Base-by-base conservation (phyloP, 352 stramenopile genomes). In the Halophytophthora batemanensis region DNA sequence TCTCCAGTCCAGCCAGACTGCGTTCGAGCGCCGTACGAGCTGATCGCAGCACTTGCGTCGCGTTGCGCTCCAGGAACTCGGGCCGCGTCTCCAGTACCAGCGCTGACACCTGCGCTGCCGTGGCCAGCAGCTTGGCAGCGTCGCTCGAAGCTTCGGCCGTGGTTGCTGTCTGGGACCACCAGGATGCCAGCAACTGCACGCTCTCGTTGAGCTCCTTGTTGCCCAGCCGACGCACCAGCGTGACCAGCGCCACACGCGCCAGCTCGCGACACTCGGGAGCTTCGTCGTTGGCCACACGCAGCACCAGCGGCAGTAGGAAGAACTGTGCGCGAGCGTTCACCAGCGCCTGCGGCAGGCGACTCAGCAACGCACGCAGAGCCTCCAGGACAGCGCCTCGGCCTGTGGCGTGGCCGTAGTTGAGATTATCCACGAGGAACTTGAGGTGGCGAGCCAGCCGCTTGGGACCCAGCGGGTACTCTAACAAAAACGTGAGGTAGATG, bases 271-370 rank as follows among this genome's bases (percentile, higher is more conserved):
- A 98, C 47, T 74, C 75, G 1, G 82, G 79, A 2, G 90, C 85
- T 28, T 98, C 90, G 52, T 99, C 96, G 60, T 99, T 99, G 1
- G 93, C 90, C 22, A 99, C 59, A 44, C 97, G 95, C 29, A 98
- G 68, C 43, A 98, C 94, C n/a, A 98, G 73, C 31, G 95, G 95
- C 43, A 99, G 63, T 49, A 98, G 90, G 57, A 98, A 96, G 52
- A 98, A 86, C 61, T 98, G 91, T 6, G 82, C 82, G 43, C 96
- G 77, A 34, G 82, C 80, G 62, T 98, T 96, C 36, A 99, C 60
- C 35, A 98, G 45, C 6, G 93, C 82, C 12, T 89, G 57, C 17
- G 95, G 95, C 2, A 99, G 76, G 61, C 97, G 97, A 54, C 90
- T 85, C 42, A 98, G 69, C 18, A 98, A 56, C 10, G 77, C 75